Evolutionary conservation across 768 basidiomycete genomes (phyloP), one percentile per base, ranked within the genome.

Genomic region (Amanita fuliginea): DNA sequence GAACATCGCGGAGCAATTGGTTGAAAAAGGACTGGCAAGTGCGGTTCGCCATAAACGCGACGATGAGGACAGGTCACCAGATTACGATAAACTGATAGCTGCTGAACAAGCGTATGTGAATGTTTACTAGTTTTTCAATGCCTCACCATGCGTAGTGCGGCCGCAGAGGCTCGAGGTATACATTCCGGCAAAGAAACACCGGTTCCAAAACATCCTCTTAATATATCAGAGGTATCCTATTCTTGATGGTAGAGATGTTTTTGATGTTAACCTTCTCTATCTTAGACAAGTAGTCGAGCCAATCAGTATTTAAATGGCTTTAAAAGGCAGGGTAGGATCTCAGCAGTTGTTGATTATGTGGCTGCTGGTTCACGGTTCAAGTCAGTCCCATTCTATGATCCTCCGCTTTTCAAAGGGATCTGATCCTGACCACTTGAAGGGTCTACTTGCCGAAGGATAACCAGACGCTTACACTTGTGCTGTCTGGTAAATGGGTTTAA

Each of bases 351-450:
- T 14, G 94, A 98, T 35, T 96, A 89, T 60, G 92, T 97, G 47
- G 82, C 93, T 36, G 80, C 91, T 32, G 95, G 94, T 22, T 96
- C 94, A 9, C 80, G 95, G 47, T 98, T 94, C 81, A 99, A 93
- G 91, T 89, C 50, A 28, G 69, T 63, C 16, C 3, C 18, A 10
- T 19, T 24, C 55, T 34, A 19, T 33, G 18, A 9, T 49, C 30
- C 44, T 13, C 51, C 47, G 22, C 51, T 28, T 24, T 41, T 33
- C 18, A 26, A 36, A 34, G n/a, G 30, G 24, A 41, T 36, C 32
- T 30, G n/a, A 4, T 32, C 42, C 45, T 42, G 40, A 21, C 54
- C n/a, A 47, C 41, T 16, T 14, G 18, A 42, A 91, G 88, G 60
- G 74, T 99, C 19, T 77, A 81, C 59, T 72, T 93, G 32, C 88